Evolutionary conservation across 495 filamentous ascomycete species (phyloP), one percentile per base, ranked within the genome.

Genomic region (Penicillium soppii): DNA sequence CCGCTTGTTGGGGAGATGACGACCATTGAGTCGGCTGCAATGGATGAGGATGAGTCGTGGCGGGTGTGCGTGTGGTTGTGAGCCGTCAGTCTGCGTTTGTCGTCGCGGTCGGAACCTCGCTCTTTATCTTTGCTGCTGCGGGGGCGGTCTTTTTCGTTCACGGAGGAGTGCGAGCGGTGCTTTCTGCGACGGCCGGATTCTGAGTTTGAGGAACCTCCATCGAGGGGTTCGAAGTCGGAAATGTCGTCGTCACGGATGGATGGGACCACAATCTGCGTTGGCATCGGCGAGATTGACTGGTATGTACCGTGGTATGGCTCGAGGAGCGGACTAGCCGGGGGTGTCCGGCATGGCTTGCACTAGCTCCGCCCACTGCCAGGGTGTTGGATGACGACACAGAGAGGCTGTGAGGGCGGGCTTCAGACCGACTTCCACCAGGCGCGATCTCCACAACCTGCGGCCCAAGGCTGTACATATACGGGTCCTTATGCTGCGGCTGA

Each of bases 291-390:
- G 57, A 97, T 90, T 43, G 88, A 88, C 68, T 98, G 94, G 62
- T 95, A 98, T 1, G 91, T 96, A 6, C 94, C 94, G 50, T 85
- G 85, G 70, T 98, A 98, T 1, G 94, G 87, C 69, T 97, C 94
- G 10, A 96, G 79, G 15, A 97, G 75, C 0, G 94, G 94, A 50
- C 89, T 94, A 7, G 85, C 81, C 2, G 89, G 89, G 8, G 87
- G 80, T 68, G 66, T 38, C 70, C 74, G 7, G 57, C 50, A 42
- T 65, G 57, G 12, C 43, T 16, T 13, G 32, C 33, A 30, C 49
- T 50, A 9, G 57, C 50, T 4, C 59, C 61, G 9, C 42, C 61
- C 17, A 70, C 71, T 1, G 62, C 47, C 1, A 73, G 61, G 36
- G 65, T 75, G 54, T 67, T 69, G n/a, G n/a, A n/a, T 29, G 73